Evolutionary conservation across 257 asterid species (phyloP).

Genomic region (Plantago major): DNA sequence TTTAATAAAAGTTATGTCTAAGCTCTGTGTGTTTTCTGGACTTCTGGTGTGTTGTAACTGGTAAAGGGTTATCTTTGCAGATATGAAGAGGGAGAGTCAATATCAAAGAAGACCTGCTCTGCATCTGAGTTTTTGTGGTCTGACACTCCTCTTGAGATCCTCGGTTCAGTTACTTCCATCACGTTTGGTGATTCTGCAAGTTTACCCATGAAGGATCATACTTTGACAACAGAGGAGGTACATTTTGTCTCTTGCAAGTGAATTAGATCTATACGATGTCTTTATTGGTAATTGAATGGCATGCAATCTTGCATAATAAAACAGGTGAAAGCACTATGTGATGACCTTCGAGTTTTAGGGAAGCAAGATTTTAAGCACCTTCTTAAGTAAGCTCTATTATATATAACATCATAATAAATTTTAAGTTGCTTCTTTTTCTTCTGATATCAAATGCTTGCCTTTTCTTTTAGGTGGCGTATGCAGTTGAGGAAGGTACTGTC

Average conservation of each 20-base stretch:
- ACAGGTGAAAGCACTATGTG: slow-evolving; percentile 87
- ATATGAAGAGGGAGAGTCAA: slow-evolving; percentile 88
- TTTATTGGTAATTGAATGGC: slow-evolving; percentile 1
- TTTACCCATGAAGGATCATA: slow-evolving; percentile 63
- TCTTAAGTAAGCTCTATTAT: slow-evolving; percentile 49
- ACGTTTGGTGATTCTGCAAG: slow-evolving; percentile 64
- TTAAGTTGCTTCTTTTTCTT: background rate
- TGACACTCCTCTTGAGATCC: slow-evolving; percentile 63
- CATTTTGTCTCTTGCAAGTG: background rate
- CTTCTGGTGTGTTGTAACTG: slow-evolving; percentile 8
- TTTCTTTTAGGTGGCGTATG: slow-evolving; percentile 70
- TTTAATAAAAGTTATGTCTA: too few relatives aligned
- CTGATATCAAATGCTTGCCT: slow-evolving; percentile 5
- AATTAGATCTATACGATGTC: background rate
- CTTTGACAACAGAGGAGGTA: slow-evolving; percentile 79
- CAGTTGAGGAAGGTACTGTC: slow-evolving; percentile 74
- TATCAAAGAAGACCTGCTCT: slow-evolving; percentile 60
- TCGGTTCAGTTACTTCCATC: slow-evolving; percentile 74
- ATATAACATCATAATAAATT: background rate
- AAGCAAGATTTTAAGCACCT: slow-evolving; percentile 91
- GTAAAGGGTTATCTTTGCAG: slow-evolving; percentile 28
- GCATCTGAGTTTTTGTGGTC: slow-evolving; percentile 83
- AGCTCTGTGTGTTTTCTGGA: background rate
- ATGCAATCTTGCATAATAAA: slow-evolving; percentile 15
- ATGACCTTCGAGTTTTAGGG: slow-evolving; percentile 77